Percentiles rank a stretch among this genome's conserved stretches.
Evolutionary conservation across 73 alveolate species (phyloP).

Genomic region (Paramecium bursaria): DNA sequence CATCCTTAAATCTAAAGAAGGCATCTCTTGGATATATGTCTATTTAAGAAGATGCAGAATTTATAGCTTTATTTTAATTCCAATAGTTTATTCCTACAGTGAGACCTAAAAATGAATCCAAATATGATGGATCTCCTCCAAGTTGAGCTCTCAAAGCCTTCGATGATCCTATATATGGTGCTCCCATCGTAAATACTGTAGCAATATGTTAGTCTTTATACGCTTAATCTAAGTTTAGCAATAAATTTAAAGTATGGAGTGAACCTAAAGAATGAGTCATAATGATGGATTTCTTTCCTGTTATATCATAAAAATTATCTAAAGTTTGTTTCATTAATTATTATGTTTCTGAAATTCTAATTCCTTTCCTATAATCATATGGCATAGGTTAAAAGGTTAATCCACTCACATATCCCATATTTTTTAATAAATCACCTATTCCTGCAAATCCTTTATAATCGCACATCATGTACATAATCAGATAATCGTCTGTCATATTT

Average conservation of each 20-base stretch:
- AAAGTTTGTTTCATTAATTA: not conserved
- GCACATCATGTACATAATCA: conserved; percentile 50
- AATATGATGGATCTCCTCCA: conserved; percentile 63
- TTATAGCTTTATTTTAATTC: conserved; percentile 17
- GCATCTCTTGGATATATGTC: conserved; percentile 32
- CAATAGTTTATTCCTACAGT: conserved; percentile 53
- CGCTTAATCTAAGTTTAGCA: conserved; percentile 23
- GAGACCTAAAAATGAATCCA: conserved; percentile 44
- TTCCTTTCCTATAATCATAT: conserved; percentile 58
- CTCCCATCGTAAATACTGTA: conserved; percentile 52
- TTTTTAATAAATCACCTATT: conserved; percentile 27
- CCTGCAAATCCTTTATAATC: conserved; percentile 51
- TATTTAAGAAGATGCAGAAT: conserved; percentile 25
- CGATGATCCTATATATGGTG: conserved; percentile 66
- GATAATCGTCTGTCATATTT: conserved; percentile 35
- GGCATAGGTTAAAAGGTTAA: conserved; percentile 56
- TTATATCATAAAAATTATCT: conserved; percentile 12
- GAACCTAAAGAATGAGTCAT: conserved; percentile 61
- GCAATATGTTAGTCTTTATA: conserved; percentile 9
- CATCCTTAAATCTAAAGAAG: conserved; percentile 23
- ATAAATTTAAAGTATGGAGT: conserved; percentile 38
- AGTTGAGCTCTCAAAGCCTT: conserved; percentile 45
- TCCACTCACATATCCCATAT: conserved; percentile 63
- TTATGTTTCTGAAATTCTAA: conserved; percentile 30
- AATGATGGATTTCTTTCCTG: conserved; percentile 58